Evolutionary conservation across 495 filamentous ascomycete genomes (phyloP), one percentile per base, ranked within the genome.

Genomic region (Melanomma pulvis-pyrius): DNA sequence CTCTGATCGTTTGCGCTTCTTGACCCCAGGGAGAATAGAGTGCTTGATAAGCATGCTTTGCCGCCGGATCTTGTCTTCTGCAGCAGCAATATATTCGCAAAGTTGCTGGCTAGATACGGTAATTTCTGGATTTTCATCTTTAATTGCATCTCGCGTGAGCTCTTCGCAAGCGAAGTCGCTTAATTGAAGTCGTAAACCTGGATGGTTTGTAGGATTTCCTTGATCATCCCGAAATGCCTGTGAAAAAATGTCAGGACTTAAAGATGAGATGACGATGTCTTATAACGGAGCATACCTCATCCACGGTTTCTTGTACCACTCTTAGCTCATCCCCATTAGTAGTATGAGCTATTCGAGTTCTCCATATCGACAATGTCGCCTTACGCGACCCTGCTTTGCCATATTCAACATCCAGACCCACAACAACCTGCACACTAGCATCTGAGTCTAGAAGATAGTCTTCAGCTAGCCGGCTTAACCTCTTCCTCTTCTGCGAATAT

Each of bases 401-500:
- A 44, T 58, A 58, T 30, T 44, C 22, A 44, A 58, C 44, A 26
- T 58, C 15, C 22, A 58, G 32, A n/a, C 55, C 19, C 2, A 58
- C 55, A 46, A 58, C 55, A 21, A 26, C 34, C 17, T 19, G 34
- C 44, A 58, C 11, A 32, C 34, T 58, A 8, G 52, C 28, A 36
- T 56, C 52, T n/a, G 52, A 61, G 34, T 52, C 41, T 5, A 61
- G 29, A 24, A 61, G 21, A 62, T 62, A 62, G 48, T 62, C 21
- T 41, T 62, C 59, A 22, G 59, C 59, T 62, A 53, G 21, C 59
- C 59, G 59, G 47, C 47, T 9, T 36, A 62, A 25, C 2, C 59
- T 2, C 59, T 12, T 52, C 36, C 36, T 63, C 29, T 62, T 62
- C 59, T 62, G 59, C 21, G 59, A 62, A 21, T 62, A 62, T 28